These are phyloP conservation scores for Hortaea werneckii DNA, from an alignment of 2,329 filamentous ascomycete genomes.

Conservation along the genomic window DNA sequence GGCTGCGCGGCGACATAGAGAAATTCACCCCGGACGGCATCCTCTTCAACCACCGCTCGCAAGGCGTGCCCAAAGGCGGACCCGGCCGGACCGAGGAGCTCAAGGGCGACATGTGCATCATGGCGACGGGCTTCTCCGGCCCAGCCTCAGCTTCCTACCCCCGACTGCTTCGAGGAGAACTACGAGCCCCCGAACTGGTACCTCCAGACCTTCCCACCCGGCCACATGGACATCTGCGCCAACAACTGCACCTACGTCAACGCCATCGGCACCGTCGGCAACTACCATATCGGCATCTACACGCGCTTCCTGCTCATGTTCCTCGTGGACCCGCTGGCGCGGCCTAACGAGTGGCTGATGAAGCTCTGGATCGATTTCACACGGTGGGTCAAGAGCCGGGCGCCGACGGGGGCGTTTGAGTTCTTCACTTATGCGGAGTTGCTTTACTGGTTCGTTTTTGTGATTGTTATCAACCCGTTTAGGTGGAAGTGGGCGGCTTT, in stretches of 20 bases:
- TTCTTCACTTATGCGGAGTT: conserved; percentile 85
- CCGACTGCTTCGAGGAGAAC: conserved; percentile 60
- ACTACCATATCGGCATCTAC: conserved; percentile 86
- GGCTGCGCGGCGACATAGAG: conserved; percentile 72
- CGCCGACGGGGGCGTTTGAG: conserved; percentile 69
- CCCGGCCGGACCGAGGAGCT: conserved; percentile 58
- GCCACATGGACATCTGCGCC: conserved; percentile 61
- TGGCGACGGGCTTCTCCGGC: conserved; percentile 77
- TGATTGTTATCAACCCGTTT: conserved; percentile 71
- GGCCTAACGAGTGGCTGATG: conserved; percentile 66
- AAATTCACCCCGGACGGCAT: conserved; percentile 54
- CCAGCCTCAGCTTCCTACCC: conserved; percentile 63
- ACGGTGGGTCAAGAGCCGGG: conserved; percentile 54
- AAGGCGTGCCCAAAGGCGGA: conserved; percentile 66
- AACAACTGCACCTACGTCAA: conserved; percentile 79
- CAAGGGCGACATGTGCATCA: conserved; percentile 64
- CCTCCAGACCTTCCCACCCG: conserved; percentile 71
- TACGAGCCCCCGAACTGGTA: conserved; percentile 82
- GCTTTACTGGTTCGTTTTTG: conserved; percentile 76
- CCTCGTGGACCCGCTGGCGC: conserved; percentile 64
- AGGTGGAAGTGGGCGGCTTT: conserved; percentile 84
- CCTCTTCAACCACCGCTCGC: conserved; percentile 58
- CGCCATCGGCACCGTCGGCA: conserved; percentile 71
- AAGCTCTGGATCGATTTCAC: conserved; percentile 82
- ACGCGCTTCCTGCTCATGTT: conserved; percentile 82